These are phyloP conservation scores for Apophysomyces sp. DNA, from an alignment of 371 early-diverging fungal genomes.

Conservation along the genomic window DNA sequence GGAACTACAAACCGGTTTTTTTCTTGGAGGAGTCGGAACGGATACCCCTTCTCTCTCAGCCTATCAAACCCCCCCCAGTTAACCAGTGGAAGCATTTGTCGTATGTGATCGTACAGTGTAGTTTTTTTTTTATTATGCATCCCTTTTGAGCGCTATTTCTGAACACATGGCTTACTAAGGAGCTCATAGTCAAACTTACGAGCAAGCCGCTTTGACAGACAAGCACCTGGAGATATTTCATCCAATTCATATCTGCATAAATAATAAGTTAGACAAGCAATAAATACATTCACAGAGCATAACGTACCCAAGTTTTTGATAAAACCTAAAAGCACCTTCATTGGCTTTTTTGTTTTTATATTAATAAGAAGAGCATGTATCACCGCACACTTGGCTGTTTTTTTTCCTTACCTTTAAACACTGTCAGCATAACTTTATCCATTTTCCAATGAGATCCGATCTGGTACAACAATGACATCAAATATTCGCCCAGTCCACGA, in stretches of 20 bases:
- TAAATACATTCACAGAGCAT: not conserved
- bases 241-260: constrained; percentile 51
- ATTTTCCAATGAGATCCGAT: constrained; percentile 52
- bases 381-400: not conserved
- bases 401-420: constrained; percentile 53
- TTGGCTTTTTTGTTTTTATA: constrained; percentile 31
- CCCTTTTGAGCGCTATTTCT: no score
- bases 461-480: constrained; percentile 46
- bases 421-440: constrained; percentile 69
- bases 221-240: constrained; percentile 60
- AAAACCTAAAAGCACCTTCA: constrained; percentile 55
- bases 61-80: not conserved
- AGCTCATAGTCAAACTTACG: constrained; percentile 61
- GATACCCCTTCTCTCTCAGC: not conserved
- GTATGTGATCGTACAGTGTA: not conserved
- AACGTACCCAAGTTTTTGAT: constrained; percentile 54
- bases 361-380: not conserved
- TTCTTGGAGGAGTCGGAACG: constrained; percentile 1
- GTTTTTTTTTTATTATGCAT: no score
- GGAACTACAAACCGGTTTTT: not conserved
- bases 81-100: not conserved
- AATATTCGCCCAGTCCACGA: constrained; percentile 52
- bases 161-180: constrained; percentile 43
- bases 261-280: not conserved
- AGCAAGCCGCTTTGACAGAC: constrained; percentile 45